Conservation (phyloP, 2,329 filamentous ascomycete species). For the Podosphaera xanthii region DNA sequence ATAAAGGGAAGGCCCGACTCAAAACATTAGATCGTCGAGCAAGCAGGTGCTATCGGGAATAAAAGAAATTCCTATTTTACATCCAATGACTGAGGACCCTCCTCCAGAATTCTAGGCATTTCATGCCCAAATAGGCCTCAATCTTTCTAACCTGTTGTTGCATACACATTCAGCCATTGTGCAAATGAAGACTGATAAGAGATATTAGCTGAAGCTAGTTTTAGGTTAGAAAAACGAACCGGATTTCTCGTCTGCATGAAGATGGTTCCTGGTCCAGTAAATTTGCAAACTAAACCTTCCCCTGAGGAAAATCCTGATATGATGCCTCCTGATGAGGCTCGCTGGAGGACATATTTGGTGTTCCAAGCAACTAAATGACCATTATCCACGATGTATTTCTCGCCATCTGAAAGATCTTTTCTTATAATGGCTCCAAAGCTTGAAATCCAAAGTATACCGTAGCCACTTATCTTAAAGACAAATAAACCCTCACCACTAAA, state of each 20-base stretch:
- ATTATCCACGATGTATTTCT: slow-evolving; percentile 83
- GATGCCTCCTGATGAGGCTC: slow-evolving; percentile 73
- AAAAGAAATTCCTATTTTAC: too few species aligned
- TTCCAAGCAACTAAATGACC: slow-evolving; percentile 94
- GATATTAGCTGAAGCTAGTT: not conserved
- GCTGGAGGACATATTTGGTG: slow-evolving; percentile 76
- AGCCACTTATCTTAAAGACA: slow-evolving; percentile 65
- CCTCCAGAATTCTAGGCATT: too few species aligned
- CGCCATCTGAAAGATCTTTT: slow-evolving; percentile 66
- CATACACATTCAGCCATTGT: slow-evolving; percentile 14
- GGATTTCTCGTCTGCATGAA: slow-evolving; percentile 86
- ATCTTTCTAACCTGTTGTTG: slow-evolving; percentile 7
- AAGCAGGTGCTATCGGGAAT: too few species aligned
- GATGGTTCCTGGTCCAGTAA: slow-evolving; percentile 72
- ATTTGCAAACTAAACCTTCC: slow-evolving; percentile 87
- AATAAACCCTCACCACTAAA: slow-evolving; percentile 87
- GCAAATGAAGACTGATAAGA: slow-evolving; percentile 10
- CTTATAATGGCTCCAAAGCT: slow-evolving; percentile 88
- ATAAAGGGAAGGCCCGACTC: too few species aligned
- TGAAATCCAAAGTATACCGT: slow-evolving; percentile 67
- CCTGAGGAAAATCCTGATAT: slow-evolving; percentile 65
- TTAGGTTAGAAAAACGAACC: slow-evolving; percentile 20
- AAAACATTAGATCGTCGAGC: too few species aligned
- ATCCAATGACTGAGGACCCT: too few species aligned
- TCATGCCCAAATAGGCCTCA: not conserved